Percentiles rank a stretch among this genome's conserved stretches.
Conservation (phyloP, 2,329 filamentous ascomycete genomes). For the Colletotrichum sp. region DNA sequence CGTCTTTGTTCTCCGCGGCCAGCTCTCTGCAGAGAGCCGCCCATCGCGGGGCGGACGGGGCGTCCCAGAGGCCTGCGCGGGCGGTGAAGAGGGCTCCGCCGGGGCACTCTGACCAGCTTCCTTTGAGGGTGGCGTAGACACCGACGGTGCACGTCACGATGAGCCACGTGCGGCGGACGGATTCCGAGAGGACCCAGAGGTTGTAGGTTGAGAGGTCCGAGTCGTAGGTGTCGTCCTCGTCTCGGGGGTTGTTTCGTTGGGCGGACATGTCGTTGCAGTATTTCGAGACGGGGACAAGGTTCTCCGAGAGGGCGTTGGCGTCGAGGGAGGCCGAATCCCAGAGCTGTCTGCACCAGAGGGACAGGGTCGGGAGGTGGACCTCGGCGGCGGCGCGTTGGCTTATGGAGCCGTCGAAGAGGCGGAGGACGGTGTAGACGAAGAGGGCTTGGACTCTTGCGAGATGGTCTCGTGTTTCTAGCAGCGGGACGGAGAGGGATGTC, state of each 20-base stretch:
- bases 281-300: not conserved
- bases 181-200: conserved; percentile 34
- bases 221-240: conserved; percentile 5
- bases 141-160: conserved; percentile 24
- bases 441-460: conserved; percentile 27
- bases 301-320: not conserved
- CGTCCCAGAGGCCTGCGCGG: conserved; percentile 31
- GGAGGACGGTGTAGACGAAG: conserved; percentile 26
- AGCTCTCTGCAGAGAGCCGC: not conserved
- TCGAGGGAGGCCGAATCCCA: conserved; percentile 21
- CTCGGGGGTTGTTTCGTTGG: not conserved
- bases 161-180: conserved; percentile 32
- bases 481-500: not conserved
- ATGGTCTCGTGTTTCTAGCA: conserved; percentile 17
- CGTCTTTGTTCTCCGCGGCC: not conserved
- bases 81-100: conserved; percentile 29
- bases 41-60: conserved; percentile 28
- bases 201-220: conserved; percentile 25
- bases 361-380: conserved; percentile 18
- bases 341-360: conserved; percentile 20
- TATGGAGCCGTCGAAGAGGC: conserved; percentile 27
- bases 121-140: conserved; percentile 23
- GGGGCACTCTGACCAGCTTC: conserved; percentile 15
- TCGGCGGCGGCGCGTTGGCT: conserved; percentile 26
- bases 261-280: not conserved